Percentiles rank a stretch among this genome's conserved stretches.
These are phyloP conservation scores for Dipteronia sinensis DNA, from an alignment of 345 rosid genomes.

Conservation along the genomic window DNA sequence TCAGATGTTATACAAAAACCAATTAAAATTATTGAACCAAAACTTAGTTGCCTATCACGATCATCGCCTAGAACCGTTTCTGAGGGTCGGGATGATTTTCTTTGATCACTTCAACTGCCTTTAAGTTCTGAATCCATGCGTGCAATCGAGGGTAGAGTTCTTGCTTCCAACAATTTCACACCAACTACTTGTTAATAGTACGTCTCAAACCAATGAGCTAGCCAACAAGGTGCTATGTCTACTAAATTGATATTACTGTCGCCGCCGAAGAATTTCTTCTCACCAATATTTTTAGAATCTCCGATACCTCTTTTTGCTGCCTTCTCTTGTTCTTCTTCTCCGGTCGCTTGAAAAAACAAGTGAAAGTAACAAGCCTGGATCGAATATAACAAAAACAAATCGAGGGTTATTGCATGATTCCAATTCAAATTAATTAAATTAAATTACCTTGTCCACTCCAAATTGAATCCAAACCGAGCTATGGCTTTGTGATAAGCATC, in stretches of 20 bases:
- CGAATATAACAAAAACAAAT: not conserved
- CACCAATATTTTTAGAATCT: slow-evolving; percentile 20
- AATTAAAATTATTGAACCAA: no score
- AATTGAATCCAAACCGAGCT: slow-evolving; percentile 23
- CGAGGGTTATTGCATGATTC: no score
- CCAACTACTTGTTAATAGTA: slow-evolving; percentile 26
- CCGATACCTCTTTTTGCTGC: slow-evolving; percentile 2
- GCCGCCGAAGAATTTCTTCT: slow-evolving; percentile 31
- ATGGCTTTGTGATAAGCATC: slow-evolving; percentile 20
- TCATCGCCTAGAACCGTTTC: no score
- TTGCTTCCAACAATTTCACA: slow-evolving; percentile 13
- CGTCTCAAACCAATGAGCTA: slow-evolving; percentile 14
- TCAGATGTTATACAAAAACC: no score
- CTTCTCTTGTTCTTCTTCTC: slow-evolving; percentile 20
- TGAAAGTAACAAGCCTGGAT: not conserved
- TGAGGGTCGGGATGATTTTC: slow-evolving; percentile 27
- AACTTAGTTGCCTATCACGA: no score
- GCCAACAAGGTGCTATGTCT: slow-evolving; percentile 21
- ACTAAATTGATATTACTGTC: slow-evolving; percentile 7
- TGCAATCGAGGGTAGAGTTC: slow-evolving; percentile 24
- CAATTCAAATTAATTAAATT: no score
- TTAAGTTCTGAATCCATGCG: slow-evolving; percentile 22
- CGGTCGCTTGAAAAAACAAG: not conserved
- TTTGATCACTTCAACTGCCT: slow-evolving; percentile 12
- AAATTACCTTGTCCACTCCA: slow-evolving; percentile 9